These are phyloP conservation scores for Cerrena zonata DNA, from an alignment of 1,284 basidiomycete species.

Conservation along the genomic window DNA sequence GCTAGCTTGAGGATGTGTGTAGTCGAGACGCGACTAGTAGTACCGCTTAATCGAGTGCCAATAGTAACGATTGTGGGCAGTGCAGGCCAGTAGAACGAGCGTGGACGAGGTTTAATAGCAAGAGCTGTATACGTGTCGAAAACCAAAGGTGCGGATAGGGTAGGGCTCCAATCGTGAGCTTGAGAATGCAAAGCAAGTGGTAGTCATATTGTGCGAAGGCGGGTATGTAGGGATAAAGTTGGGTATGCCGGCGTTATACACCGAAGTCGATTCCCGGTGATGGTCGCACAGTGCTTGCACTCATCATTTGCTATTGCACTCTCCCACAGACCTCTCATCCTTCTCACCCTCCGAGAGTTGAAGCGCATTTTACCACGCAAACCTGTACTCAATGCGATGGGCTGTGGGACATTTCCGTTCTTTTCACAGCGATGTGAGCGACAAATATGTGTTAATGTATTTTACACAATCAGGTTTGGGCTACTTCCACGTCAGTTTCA, in stretches of 20 bases:
- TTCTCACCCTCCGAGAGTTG: neutral
- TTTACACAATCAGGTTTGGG: neutral
- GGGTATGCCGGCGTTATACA: neutral
- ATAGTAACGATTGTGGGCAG: neutral
- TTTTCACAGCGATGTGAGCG: neutral
- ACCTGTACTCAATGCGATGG: neutral
- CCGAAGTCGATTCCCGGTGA: neutral
- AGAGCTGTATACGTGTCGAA: constrained; percentile 2
- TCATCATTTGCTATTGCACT: neutral
- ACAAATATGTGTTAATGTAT: neutral
- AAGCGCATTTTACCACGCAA: neutral
- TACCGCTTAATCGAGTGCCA: neutral
- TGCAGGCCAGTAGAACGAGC: neutral
- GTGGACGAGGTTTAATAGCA: neutral
- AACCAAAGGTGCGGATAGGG: neutral
- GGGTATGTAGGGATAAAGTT: neutral
- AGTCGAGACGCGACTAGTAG: neutral
- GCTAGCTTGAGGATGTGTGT: neutral
- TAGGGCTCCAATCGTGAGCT: neutral
- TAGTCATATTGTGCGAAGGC: constrained; percentile 5
- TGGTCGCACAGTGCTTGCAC: no score
- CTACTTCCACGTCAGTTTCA: neutral
- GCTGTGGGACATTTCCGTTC: neutral
- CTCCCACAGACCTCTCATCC: neutral
- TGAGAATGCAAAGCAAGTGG: neutral